These are phyloP conservation scores for Aspergillus aculeatinus DNA, from an alignment of 2,329 filamentous ascomycete species.

Conservation along the genomic window DNA sequence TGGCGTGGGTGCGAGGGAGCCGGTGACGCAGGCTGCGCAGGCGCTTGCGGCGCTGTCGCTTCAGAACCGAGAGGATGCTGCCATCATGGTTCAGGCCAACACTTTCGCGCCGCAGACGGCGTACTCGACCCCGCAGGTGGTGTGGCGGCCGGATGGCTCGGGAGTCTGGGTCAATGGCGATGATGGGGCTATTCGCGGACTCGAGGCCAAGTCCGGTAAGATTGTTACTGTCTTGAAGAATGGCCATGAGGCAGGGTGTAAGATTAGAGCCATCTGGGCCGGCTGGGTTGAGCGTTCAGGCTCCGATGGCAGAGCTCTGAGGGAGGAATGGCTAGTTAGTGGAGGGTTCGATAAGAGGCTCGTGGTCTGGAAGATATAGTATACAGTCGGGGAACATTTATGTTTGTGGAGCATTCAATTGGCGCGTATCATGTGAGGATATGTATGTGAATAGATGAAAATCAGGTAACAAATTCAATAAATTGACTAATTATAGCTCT, in stretches of 20 bases:
- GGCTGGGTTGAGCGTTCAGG: slow-evolving; percentile 42
- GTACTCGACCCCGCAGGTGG: slow-evolving; percentile 62
- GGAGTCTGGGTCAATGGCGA: slow-evolving; percentile 66
- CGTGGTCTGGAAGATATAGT: slow-evolving; percentile 53
- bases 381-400: not conserved
- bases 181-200: slow-evolving; percentile 60
- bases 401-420: not conserved
- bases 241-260: slow-evolving; percentile 58
- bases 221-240: slow-evolving; percentile 50
- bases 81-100: slow-evolving; percentile 59
- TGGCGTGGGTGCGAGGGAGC: slow-evolving; percentile 6
- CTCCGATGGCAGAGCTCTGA: slow-evolving; percentile 23
- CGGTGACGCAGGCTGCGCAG: slow-evolving; percentile 52
- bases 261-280: slow-evolving; percentile 59
- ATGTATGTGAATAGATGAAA: not conserved
- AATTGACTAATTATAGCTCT: not conserved
- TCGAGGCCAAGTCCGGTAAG: slow-evolving; percentile 60
- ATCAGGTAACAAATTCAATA: not conserved
- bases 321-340: slow-evolving; percentile 58
- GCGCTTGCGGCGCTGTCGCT: slow-evolving; percentile 51
- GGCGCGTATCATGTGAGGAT: not conserved
- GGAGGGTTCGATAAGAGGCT: slow-evolving; percentile 65
- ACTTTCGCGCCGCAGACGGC: slow-evolving; percentile 64
- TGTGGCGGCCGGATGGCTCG: slow-evolving; percentile 61
- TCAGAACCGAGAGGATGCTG: slow-evolving; percentile 58